A percentile compares a stretch with the other conserved stretches of the same genome.
These are phyloP conservation scores for Penicillium occitanis DNA, from an alignment of 2,329 filamentous ascomycete species.

Conservation along the genomic window DNA sequence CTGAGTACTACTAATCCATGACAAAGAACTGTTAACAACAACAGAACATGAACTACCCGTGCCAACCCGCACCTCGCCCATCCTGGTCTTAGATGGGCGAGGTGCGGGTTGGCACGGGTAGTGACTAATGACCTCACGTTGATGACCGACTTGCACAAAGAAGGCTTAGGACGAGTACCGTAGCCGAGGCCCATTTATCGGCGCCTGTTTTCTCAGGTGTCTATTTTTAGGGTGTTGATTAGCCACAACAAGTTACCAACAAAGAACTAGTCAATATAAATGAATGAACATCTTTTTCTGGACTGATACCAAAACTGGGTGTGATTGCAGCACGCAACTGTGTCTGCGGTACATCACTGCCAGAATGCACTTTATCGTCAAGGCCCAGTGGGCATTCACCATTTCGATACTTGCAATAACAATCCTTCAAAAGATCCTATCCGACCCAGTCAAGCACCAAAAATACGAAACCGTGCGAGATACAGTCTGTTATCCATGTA, in stretches of 20 bases:
- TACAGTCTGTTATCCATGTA: neutral
- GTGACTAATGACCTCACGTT: neutral
- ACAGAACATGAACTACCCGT: neutral
- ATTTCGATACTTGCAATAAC: constrained; percentile 4
- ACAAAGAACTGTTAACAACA: neutral
- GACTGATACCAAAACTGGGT: neutral
- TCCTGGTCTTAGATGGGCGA: too few relatives aligned
- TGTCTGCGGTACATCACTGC: neutral
- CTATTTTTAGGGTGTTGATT: neutral
- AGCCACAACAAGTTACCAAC: neutral
- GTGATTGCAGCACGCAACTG: neutral
- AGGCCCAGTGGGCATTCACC: neutral
- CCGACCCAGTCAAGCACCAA: neutral
- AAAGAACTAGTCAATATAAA: too few relatives aligned
- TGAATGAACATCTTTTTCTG: neutral
- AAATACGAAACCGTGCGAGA: neutral
- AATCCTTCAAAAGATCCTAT: neutral
- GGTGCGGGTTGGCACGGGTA: too few relatives aligned
- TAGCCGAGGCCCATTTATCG: neutral
- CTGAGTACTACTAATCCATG: neutral
- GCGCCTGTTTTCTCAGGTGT: neutral
- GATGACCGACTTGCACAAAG: neutral
- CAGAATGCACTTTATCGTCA: neutral
- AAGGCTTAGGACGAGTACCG: neutral
- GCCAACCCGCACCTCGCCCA: too few relatives aligned